These are phyloP conservation scores for Tetrastigma voinierianum DNA, from an alignment of 164 flowering plant genomes.

Conservation along the genomic window DNA sequence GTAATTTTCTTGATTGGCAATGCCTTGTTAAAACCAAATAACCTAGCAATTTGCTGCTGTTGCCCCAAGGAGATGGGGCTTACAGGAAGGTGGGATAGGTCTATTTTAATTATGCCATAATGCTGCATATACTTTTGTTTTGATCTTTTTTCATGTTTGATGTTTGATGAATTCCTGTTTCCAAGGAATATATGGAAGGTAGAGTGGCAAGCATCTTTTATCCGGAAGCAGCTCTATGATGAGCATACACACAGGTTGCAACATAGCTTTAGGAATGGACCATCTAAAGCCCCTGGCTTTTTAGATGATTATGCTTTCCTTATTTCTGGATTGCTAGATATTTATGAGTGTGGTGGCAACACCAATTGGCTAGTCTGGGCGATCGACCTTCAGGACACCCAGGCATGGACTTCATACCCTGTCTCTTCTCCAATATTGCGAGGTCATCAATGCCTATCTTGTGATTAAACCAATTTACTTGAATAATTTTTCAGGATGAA, in stretches of 20 bases:
- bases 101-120: too few species aligned
- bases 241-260: slow-evolving; percentile 55
- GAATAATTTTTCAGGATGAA: slow-evolving; percentile 60
- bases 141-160: not conserved
- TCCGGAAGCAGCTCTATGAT: slow-evolving; percentile 59
- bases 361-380: slow-evolving; percentile 85
- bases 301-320: slow-evolving; percentile 94
- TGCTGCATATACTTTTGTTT: not conserved
- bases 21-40: too few species aligned
- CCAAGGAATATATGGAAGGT: slow-evolving; percentile 79
- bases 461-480: not conserved
- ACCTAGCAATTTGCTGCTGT: too few species aligned
- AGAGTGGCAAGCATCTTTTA: slow-evolving; percentile 79
- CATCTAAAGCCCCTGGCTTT: slow-evolving; percentile 92
- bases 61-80: too few species aligned
- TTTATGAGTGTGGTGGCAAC: slow-evolving; percentile 76
- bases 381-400: slow-evolving; percentile 70
- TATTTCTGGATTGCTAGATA: slow-evolving; percentile 76
- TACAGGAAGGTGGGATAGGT: too few species aligned
- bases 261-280: slow-evolving; percentile 89
- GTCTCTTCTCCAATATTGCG: not conserved
- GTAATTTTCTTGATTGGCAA: too few species aligned
- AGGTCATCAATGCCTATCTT: not conserved
- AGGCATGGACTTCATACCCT: slow-evolving; percentile 41
- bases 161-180: slow-evolving; percentile 38